Percentiles rank a stretch among this genome's conserved stretches.
phyloP scores from a whole-genome alignment of 345 rosid genomes.

The Camelina hispida region DNA sequence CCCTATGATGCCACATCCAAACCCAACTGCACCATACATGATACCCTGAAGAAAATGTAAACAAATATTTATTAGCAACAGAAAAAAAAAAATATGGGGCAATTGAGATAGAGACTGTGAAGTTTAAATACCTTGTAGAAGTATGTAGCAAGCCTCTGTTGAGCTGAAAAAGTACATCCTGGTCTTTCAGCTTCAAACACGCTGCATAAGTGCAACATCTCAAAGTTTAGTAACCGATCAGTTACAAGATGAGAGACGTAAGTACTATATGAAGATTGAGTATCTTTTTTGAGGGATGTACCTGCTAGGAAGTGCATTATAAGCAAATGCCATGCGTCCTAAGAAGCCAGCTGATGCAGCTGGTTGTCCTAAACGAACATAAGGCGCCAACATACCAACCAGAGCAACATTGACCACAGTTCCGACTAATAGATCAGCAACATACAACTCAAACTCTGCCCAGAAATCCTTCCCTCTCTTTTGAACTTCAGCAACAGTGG shows the following conservation, averaged over 20 bases:
- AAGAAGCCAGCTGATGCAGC: constrained; percentile 65
- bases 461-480: constrained; percentile 93
- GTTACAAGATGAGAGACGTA: neutral
- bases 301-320: constrained; percentile 97
- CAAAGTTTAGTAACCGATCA: neutral
- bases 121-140: constrained; percentile 61
- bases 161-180: constrained; percentile 68
- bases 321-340: constrained; percentile 70
- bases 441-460: constrained; percentile 93
- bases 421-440: constrained; percentile 90
- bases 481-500: constrained; percentile 91
- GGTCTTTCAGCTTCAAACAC: constrained; percentile 92
- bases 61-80: neutral
- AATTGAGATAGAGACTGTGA: neutral
- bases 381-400: constrained; percentile 96
- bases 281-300: constrained; percentile 23
- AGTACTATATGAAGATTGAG: neutral
- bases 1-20: constrained; percentile 89
- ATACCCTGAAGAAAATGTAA: constrained; percentile 60
- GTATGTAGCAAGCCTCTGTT: constrained; percentile 77
- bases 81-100: neutral
- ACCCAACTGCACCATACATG: constrained; percentile 86
- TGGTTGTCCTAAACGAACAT: constrained; percentile 77
- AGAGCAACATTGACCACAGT: constrained; percentile 82
- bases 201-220: constrained; percentile 47